Conservation (phyloP, 73 alveolate species). For the Stentor roeselii region DNA sequence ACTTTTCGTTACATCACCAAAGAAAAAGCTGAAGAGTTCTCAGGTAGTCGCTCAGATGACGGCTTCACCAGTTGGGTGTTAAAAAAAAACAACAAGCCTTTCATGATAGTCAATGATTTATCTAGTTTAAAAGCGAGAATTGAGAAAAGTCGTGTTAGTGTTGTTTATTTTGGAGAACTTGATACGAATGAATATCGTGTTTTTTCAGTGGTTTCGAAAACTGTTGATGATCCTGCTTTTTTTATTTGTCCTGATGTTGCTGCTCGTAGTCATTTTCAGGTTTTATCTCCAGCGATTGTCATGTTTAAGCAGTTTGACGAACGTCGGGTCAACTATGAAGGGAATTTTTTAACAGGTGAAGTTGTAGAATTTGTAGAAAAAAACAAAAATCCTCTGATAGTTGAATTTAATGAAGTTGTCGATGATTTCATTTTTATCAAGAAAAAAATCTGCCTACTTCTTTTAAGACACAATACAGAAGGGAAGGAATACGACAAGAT, state of each 20-base stretch:
- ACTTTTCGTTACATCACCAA: conserved; percentile 64
- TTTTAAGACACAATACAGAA: conserved; percentile 54
- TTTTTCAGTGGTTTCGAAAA: conserved; percentile 21
- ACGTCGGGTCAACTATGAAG: conserved; percentile 55
- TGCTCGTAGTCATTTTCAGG: conserved; percentile 48
- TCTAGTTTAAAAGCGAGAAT: conserved; percentile 53
- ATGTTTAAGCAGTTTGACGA: conserved; percentile 82
- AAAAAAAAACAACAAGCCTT: conserved; percentile 86
- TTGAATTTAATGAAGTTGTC: conserved; percentile 80
- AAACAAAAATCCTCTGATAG: conserved; percentile 76
- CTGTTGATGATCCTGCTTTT: conserved; percentile 1
- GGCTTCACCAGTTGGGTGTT: conserved; percentile 88
- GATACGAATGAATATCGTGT: neutral
- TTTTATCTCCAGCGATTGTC: conserved; percentile 51
- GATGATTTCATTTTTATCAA: conserved; percentile 80
- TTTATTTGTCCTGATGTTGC: conserved; percentile 18
- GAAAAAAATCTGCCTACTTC: conserved; percentile 75
- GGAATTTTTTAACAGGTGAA: conserved; percentile 50
- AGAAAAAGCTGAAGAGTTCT: conserved; percentile 44
- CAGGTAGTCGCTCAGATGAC: conserved; percentile 75
- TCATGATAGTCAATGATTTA: conserved; percentile 58
- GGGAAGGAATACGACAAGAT: conserved; percentile 31
- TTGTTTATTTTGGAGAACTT: conserved; percentile 48
- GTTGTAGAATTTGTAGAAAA: conserved; percentile 62
- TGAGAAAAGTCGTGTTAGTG: conserved; percentile 43